Conservation (phyloP, 352 stramenopile species). For the Nothophytophthora sp. region DNA sequence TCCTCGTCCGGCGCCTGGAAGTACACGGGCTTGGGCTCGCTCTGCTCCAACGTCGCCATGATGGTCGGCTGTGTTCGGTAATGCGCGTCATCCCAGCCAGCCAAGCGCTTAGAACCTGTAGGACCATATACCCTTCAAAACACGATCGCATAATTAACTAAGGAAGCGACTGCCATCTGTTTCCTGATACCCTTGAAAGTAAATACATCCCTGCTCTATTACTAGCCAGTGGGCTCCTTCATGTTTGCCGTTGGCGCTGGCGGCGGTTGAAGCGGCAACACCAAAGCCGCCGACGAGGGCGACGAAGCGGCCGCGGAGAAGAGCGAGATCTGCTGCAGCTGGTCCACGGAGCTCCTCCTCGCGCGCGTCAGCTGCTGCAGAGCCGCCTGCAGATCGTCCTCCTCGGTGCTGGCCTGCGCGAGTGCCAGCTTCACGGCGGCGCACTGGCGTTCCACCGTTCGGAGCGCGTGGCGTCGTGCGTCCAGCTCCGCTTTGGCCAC, state of each 20-base stretch:
- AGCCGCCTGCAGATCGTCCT: slow-evolving; percentile 63
- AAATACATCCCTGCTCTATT: background rate
- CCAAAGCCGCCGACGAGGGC: too few relatives aligned
- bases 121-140: too few relatives aligned
- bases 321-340: slow-evolving; percentile 60
- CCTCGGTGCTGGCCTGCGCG: slow-evolving; percentile 54
- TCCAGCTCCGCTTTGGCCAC: slow-evolving; percentile 62
- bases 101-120: too few relatives aligned
- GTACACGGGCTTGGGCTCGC: slow-evolving; percentile 23
- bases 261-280: slow-evolving; percentile 21
- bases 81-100: too few relatives aligned
- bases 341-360: slow-evolving; percentile 44
- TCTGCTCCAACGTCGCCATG: slow-evolving; percentile 5
- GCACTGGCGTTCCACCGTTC: slow-evolving; percentile 62
- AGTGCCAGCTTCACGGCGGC: slow-evolving; percentile 65
- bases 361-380: slow-evolving; percentile 52
- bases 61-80: too few relatives aligned
- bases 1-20: slow-evolving; percentile 25
- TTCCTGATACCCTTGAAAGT: background rate
- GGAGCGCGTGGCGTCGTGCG: slow-evolving; percentile 57
- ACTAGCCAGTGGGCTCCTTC: slow-evolving; percentile 13
- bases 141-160: too few relatives aligned
- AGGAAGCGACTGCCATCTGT: too few relatives aligned
- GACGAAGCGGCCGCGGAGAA: slow-evolving; percentile 46
- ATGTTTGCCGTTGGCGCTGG: slow-evolving; percentile 15